These are phyloP conservation scores for Plasmodium knowlesi DNA, from an alignment of 169 alveolate genomes.

Conservation along the genomic window DNA sequence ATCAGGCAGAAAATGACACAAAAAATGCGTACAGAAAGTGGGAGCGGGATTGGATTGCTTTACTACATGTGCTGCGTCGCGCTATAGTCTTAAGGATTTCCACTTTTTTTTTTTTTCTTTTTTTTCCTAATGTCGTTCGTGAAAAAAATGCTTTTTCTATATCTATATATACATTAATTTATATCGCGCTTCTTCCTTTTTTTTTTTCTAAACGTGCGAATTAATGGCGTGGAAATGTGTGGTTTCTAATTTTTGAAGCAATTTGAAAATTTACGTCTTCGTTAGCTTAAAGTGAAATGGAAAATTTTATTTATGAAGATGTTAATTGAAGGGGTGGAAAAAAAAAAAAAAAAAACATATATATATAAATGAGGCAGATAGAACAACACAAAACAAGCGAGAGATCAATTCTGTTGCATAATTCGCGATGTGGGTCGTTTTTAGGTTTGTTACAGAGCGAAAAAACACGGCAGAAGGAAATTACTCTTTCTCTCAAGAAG, in stretches of 20 bases:
- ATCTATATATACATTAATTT: not conserved
- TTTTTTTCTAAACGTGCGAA: not conserved
- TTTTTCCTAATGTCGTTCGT: conserved; percentile 10
- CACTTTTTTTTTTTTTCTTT: not conserved
- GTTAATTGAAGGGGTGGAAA: not conserved
- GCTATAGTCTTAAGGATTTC: not conserved
- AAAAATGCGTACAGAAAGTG: not conserved
- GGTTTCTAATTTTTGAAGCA: not conserved
- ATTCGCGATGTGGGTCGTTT: not conserved
- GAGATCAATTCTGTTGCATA: conserved; percentile 13
- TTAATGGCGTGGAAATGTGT: not conserved
- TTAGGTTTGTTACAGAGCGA: not conserved
- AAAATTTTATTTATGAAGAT: conserved; percentile 8
- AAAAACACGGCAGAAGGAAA: not conserved
- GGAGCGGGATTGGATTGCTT: not conserved
- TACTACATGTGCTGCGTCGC: not conserved
- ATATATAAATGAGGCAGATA: not conserved
- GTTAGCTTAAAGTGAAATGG: not conserved
- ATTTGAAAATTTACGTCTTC: not conserved
- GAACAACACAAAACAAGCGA: not conserved
- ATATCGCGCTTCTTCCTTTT: not conserved
- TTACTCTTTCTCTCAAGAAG: not conserved
- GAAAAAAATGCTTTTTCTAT: not conserved
- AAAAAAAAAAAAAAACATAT: not conserved
- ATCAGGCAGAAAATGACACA: not conserved